A percentile compares a stretch with the other conserved stretches of the same genome.
Evolutionary conservation across 495 filamentous ascomycete genomes (phyloP).

Genomic region (Neurospora sp.): DNA sequence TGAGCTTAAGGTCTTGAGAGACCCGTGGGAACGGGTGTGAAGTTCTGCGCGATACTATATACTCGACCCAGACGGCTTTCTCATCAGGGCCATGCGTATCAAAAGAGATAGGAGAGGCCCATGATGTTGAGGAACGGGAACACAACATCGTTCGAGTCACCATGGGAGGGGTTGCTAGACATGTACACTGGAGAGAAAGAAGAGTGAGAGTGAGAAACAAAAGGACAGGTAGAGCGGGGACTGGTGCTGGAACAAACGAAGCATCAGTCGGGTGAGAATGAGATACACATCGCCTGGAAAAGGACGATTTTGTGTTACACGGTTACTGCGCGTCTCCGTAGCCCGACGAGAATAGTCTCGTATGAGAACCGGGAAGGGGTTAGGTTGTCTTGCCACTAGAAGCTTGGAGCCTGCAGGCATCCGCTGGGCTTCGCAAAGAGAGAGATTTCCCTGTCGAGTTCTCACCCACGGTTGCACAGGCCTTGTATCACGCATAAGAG

Average conservation of each 20-base stretch:
- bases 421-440: constrained; percentile 8
- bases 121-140: constrained; percentile 10
- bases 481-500: neutral
- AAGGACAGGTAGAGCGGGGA: constrained; percentile 1
- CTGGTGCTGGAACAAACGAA: neutral
- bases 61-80: neutral
- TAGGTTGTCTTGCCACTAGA: constrained; percentile 11
- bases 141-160: constrained; percentile 10
- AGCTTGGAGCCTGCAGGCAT: constrained; percentile 9
- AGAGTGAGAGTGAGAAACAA: neutral
- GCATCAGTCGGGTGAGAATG: neutral
- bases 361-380: constrained; percentile 16
- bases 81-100: neutral
- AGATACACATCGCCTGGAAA: neutral
- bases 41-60: constrained; percentile 15
- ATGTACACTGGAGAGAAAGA: neutral
- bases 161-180: neutral
- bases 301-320: constrained; percentile 12
- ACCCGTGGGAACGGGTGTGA: constrained; percentile 11
- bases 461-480: constrained; percentile 1
- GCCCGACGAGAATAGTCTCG: constrained; percentile 27
- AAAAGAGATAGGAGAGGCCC: neutral
- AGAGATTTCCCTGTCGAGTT: constrained; percentile 5
- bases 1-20: neutral
- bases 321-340: constrained; percentile 19